Base-by-base conservation (phyloP, 1,284 basidiomycete genomes). In the Ustilago sp. region DNA sequence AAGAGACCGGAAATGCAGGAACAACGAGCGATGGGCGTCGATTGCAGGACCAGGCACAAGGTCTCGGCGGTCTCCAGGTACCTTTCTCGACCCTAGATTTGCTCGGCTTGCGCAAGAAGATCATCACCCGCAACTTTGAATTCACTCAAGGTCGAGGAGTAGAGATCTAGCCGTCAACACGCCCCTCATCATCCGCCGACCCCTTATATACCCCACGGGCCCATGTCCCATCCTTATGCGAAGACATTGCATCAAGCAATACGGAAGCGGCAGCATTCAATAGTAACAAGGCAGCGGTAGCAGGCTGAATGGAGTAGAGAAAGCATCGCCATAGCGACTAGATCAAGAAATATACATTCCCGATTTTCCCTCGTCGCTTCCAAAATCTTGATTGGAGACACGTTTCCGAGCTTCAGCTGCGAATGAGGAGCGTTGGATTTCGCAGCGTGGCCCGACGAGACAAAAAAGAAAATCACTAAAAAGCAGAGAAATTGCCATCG, bases 361-460 rank as follows among this genome's bases (percentile, higher is more conserved):
- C n/a, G 12, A 23, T 31, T 15, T 15, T 3, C 34, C 15, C 39
- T 41, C 2, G 23, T 28, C 23, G 23, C 3, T 28, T 28, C 23
- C 23, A 28, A 28, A 28, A 28, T 28, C 23, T 28, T 28, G 23
- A 3, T 28, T 28, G 23, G n/a, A 45, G n/a, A 38, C 36, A 38
- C 11, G 23, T 28, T 28, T n/a, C 48, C 13, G 15, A 43, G 15
- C 19, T 31, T 19, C 36, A 59, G 35, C 28, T 8, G 17, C 62
- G 41, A 70, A 70, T 70, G 54, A 63, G 63, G 32, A 64, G 62
- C 54, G 48, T 50, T n/a, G 63, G 59, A 65, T 70, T 69, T 48
- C 8, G 41, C 38, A 50, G 17, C 45, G 28, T n/a, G 6, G n/a
- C 52, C 52, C 52, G 52, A 54, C 28, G 39, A 51, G 50, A 54